Percentiles rank a stretch among this genome's conserved stretches.
phyloP scores from a whole-genome alignment of 305 asterid species.

The Rubia balearica region DNA sequence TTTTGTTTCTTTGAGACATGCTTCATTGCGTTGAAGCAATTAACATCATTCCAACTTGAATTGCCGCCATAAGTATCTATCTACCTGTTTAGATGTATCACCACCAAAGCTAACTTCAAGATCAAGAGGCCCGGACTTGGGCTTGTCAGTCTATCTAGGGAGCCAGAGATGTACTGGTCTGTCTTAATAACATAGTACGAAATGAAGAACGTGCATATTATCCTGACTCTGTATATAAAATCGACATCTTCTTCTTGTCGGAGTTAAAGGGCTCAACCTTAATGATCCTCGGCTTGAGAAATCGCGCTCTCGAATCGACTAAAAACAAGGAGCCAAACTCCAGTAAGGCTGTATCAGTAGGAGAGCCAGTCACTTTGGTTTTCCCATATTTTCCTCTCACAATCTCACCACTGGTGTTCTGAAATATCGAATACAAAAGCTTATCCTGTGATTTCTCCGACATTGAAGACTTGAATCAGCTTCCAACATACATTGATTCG shows the following conservation, averaged over 20 bases:
- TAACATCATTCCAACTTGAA: too few species aligned
- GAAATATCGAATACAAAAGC: constrained; percentile 48
- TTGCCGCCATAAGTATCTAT: too few species aligned
- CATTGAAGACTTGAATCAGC: constrained; percentile 23
- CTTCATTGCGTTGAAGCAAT: too few species aligned
- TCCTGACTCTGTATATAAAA: too few species aligned
- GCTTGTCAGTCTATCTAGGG: too few species aligned
- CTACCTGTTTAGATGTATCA: too few species aligned
- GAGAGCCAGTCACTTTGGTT: constrained; percentile 54
- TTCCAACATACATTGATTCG: constrained; percentile 23
- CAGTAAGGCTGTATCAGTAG: constrained; percentile 73
- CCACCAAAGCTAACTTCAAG: too few species aligned
- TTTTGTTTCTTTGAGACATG: too few species aligned
- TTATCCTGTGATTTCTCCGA: constrained; percentile 31
- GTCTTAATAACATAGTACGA: too few species aligned
- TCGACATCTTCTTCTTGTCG: constrained; percentile 65
- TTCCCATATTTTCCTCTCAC: constrained; percentile 51
- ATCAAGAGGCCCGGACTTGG: too few species aligned
- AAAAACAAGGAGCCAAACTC: constrained; percentile 50
- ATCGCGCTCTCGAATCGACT: constrained; percentile 29
- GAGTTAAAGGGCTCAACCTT: constrained; percentile 80
- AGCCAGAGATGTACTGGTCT: too few species aligned
- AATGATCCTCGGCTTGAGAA: constrained; percentile 32
- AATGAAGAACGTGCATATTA: too few species aligned
- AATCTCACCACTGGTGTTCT: constrained; percentile 64